Conservation (phyloP, 306 rosid species). For the Begonia peltatifolia region DNA sequence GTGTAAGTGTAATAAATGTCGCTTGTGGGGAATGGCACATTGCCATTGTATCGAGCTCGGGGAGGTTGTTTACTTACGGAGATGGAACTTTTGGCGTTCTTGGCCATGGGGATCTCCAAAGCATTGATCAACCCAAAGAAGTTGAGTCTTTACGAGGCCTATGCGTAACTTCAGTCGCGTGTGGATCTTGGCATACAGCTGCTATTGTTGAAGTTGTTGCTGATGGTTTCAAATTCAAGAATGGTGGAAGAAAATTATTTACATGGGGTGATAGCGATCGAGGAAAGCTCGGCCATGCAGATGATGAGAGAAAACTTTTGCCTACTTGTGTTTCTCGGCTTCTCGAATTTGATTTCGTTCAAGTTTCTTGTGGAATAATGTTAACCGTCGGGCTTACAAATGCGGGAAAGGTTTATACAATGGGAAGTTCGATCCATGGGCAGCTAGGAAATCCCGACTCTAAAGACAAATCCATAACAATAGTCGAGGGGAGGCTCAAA, state of each 20-base stretch:
- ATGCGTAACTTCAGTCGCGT: conserved; percentile 56
- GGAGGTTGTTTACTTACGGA: conserved; percentile 61
- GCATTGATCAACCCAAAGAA: conserved; percentile 53
- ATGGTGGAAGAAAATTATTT: conserved; percentile 48
- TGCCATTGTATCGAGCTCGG: conserved; percentile 52
- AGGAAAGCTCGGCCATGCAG: conserved; percentile 60
- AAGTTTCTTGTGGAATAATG: conserved; percentile 77
- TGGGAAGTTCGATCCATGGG: conserved; percentile 58
- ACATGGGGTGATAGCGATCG: conserved; percentile 89
- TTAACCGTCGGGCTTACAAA: conserved; percentile 60
- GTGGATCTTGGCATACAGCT: conserved; percentile 89
- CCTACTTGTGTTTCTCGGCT: conserved; percentile 68
- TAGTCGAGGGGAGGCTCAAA: conserved; percentile 62
- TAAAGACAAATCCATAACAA: conserved; percentile 31
- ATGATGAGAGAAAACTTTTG: conserved; percentile 41
- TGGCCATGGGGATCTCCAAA: conserved; percentile 55
- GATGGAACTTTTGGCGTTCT: conserved; percentile 86
- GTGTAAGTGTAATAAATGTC: conserved; percentile 30
- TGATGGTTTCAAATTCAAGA: conserved; percentile 30
- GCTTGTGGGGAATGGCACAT: conserved; percentile 94
- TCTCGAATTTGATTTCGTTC: conserved; percentile 60
- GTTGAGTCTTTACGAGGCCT: conserved; percentile 57
- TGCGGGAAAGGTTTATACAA: conserved; percentile 52
- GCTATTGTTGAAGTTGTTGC: conserved; percentile 49
- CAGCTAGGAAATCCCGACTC: conserved; percentile 62